Evolutionary conservation across 306 rosid species (phyloP).

Genomic region (Gillenia trifoliata): DNA sequence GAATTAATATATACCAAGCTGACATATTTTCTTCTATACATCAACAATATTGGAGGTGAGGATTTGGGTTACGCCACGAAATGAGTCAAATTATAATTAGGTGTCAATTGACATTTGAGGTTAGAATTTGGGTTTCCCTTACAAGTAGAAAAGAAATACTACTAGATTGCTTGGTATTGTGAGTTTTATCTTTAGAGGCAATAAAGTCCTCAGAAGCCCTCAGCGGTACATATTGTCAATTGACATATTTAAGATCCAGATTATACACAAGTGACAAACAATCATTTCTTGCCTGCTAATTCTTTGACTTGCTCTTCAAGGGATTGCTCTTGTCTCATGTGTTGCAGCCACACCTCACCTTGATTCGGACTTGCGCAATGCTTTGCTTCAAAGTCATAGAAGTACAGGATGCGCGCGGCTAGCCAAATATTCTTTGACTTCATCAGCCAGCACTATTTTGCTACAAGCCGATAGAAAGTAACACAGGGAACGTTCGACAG

Average conservation of each 20-base stretch:
- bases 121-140: too few species aligned
- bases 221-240: neutral
- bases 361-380: slow-evolving; percentile 53
- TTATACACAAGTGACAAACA: neutral
- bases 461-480: slow-evolving; percentile 33
- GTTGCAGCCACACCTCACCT: slow-evolving; percentile 59
- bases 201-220: neutral
- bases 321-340: slow-evolving; percentile 37
- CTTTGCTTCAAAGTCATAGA: slow-evolving; percentile 42
- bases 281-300: slow-evolving; percentile 23
- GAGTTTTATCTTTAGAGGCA: neutral
- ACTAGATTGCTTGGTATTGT: too few species aligned
- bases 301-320: slow-evolving; percentile 34
- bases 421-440: slow-evolving; percentile 44
- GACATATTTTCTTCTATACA: neutral
- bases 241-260: neutral
- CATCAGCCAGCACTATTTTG: slow-evolving; percentile 58
- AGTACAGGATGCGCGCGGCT: slow-evolving; percentile 29
- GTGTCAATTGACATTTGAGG: too few species aligned
- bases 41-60: too few species aligned
- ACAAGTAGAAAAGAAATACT: too few species aligned
- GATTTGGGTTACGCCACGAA: too few species aligned
- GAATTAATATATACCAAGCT: neutral
- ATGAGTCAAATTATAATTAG: too few species aligned
- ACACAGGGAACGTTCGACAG: neutral